Base-by-base conservation (phyloP, 2,329 filamentous ascomycete species). In the Arthrobotrys sinensis region DNA sequence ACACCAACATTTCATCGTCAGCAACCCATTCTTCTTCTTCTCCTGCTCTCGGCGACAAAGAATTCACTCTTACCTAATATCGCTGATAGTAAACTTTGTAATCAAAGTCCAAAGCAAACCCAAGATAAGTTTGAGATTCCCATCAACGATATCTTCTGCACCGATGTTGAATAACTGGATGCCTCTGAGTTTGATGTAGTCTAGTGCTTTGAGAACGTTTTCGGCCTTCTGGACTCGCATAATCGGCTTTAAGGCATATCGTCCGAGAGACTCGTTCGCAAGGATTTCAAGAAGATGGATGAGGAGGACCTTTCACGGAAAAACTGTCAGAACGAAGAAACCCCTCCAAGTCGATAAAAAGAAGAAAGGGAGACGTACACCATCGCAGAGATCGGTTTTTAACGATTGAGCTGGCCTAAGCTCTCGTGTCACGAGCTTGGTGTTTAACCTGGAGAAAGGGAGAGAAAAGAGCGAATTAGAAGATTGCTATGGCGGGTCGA, bases 111-210 rank as follows among this genome's bases (percentile, higher is more conserved):
- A 99, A 85, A 99, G 97, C 82, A 99, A 87, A 34, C 96, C 96
- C 34, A 99, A 88, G 77, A 98, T 97, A 83, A 99, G 97, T 88
- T 98, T 99, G 81, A 92, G 90, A 85, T 98, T 99, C 40, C 96
- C 96, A 84, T 99, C 95, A 34, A 99, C 96, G 24, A 99, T 93
- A 88, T 99, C 96, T 85, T 98, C 96, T 6, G 96, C 96, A 66
- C 96, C 96, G 82, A 98, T 98, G 82, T 99, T 99, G 81, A 94
- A 97, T 91, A 99, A 93, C 84, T 97, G 95, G 80, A 99, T 98
- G 19, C 93, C 91, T 81, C 94, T 88, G 73, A 90, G 91, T 83
- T 93, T 96, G 86, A 99, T 94, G 83, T 96, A 99, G 85, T 97
- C 91, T 79, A 99, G 90, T 62, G 93, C 93, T 81, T 94, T 91